Conservation (phyloP, 768 basidiomycete species). For the Pleurotus platypus region DNA sequence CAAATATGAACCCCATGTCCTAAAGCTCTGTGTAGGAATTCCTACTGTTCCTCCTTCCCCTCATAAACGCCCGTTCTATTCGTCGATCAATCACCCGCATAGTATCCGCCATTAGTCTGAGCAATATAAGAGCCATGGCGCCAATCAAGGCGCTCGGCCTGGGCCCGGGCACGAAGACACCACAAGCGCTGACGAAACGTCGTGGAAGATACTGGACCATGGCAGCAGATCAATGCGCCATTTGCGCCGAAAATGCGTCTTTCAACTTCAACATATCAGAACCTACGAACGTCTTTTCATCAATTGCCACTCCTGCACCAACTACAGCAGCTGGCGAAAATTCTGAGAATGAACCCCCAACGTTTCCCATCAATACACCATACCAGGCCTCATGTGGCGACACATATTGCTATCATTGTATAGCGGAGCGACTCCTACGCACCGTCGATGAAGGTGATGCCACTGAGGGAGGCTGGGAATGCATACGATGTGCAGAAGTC, state of each 20-base stretch:
- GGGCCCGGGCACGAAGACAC: conserved; percentile 1
- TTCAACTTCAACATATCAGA: conserved; percentile 56
- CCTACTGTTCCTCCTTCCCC: conserved; percentile 85
- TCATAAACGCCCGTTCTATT: conserved; percentile 67
- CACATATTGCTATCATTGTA: conserved; percentile 91
- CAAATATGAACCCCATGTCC: not conserved
- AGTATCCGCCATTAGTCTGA: conserved; percentile 24
- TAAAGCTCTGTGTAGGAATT: conserved; percentile 70
- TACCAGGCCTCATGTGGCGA: conserved; percentile 85
- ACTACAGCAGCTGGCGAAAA: conserved; percentile 16
- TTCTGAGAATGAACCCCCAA: conserved; percentile 40
- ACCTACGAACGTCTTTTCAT: conserved; percentile 44
- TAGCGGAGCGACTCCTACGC: conserved; percentile 78
- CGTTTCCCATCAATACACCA: conserved; percentile 72
- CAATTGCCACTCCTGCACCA: conserved; percentile 22
- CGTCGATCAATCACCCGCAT: conserved; percentile 51
- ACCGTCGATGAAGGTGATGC: conserved; percentile 63
- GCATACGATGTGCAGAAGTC: conserved; percentile 68
- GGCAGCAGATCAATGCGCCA: conserved; percentile 77
- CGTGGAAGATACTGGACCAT: conserved; percentile 69
- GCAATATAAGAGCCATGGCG: conserved; percentile 25
- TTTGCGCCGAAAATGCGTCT: conserved; percentile 79
- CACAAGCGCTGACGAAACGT: conserved; percentile 12
- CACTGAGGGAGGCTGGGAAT: conserved; percentile 79
- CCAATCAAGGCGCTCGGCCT: conserved; percentile 15